Percentiles rank a stretch among this genome's conserved stretches.
Conservation (phyloP, 1,139 yeast genomes). For the Kodamaea ohmeri region DNA sequence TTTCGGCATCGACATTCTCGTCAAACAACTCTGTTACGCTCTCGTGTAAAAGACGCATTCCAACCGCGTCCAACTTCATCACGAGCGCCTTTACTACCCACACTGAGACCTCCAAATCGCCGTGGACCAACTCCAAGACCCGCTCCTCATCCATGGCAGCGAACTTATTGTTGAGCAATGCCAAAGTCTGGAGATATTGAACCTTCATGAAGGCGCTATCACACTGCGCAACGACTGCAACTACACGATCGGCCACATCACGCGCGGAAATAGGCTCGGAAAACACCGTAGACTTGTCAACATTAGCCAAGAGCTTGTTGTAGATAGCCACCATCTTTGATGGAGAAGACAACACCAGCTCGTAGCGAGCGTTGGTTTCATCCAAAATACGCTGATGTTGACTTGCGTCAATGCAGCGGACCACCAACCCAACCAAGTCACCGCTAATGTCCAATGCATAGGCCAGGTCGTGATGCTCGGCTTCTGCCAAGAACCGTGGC, state of each 20-base stretch:
- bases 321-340: conserved; percentile 46
- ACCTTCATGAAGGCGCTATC: conserved; percentile 38
- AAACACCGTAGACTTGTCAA: conserved; percentile 36
- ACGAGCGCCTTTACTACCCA: conserved; percentile 77
- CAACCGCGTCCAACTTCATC: conserved; percentile 51
- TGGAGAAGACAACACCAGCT: conserved; percentile 30
- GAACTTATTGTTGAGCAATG: conserved; percentile 56
- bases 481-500: conserved; percentile 26
- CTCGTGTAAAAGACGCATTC: conserved; percentile 37
- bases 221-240: conserved; percentile 18
- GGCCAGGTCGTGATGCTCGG: conserved; percentile 23
- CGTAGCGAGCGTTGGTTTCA: conserved; percentile 24
- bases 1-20: conserved; percentile 6
- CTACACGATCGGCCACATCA: conserved; percentile 18
- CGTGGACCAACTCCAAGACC: conserved; percentile 1
- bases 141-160: conserved; percentile 6
- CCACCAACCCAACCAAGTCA: conserved; percentile 35
- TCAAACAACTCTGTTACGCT: conserved; percentile 20
- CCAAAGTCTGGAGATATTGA: conserved; percentile 57
- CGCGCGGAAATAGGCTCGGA: conserved; percentile 10
- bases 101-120: conserved; percentile 48
- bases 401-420: conserved; percentile 34
- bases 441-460: conserved; percentile 19
- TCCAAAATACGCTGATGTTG: conserved; percentile 38
- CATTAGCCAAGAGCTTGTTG: conserved; percentile 48